Evolutionary conservation across 1,139 yeast species (phyloP).

Genomic region (Pichia norvegensis): DNA sequence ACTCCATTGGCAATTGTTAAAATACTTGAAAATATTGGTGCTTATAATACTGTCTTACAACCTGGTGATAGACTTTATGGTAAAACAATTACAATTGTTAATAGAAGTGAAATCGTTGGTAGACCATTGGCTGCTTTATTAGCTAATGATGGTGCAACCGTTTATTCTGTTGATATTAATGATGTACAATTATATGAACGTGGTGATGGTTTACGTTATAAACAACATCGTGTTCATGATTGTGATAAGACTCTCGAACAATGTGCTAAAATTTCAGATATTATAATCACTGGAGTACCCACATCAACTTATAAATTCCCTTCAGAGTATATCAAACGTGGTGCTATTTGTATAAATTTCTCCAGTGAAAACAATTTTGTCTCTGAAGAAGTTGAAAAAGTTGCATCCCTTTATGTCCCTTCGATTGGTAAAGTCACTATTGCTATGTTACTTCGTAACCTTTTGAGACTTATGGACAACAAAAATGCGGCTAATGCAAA

Average conservation of each 20-base stretch:
- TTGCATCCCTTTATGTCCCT: constrained; percentile 89
- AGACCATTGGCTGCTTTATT: constrained; percentile 92
- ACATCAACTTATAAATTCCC: constrained; percentile 78
- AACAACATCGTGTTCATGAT: constrained; percentile 77
- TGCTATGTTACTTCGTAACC: constrained; percentile 82
- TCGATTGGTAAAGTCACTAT: constrained; percentile 95
- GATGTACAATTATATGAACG: constrained; percentile 87
- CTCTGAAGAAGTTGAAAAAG: constrained; percentile 61
- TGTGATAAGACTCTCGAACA: constrained; percentile 46
- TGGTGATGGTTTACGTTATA: constrained; percentile 81
- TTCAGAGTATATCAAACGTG: constrained; percentile 66
- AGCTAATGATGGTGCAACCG: constrained; percentile 97
- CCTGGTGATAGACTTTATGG: constrained; percentile 93
- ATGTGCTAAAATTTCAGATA: constrained; percentile 73
- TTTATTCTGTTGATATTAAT: constrained; percentile 82
- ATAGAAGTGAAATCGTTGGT: constrained; percentile 94
- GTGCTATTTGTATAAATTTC: constrained; percentile 86
- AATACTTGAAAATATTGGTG: constrained; percentile 81
- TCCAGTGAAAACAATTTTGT: constrained; percentile 82
- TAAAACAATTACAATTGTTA: constrained; percentile 80
- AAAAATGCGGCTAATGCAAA: constrained; percentile 25
- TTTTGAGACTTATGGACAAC: constrained; percentile 72
- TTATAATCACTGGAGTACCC: constrained; percentile 94
- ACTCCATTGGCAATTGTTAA: constrained; percentile 94
- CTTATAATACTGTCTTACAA: constrained; percentile 71